A percentile compares a stretch with the other conserved stretches of the same genome.
These are phyloP conservation scores for Sordariomycetes sp. DNA, from an alignment of 2,329 filamentous ascomycete genomes.

Conservation along the genomic window DNA sequence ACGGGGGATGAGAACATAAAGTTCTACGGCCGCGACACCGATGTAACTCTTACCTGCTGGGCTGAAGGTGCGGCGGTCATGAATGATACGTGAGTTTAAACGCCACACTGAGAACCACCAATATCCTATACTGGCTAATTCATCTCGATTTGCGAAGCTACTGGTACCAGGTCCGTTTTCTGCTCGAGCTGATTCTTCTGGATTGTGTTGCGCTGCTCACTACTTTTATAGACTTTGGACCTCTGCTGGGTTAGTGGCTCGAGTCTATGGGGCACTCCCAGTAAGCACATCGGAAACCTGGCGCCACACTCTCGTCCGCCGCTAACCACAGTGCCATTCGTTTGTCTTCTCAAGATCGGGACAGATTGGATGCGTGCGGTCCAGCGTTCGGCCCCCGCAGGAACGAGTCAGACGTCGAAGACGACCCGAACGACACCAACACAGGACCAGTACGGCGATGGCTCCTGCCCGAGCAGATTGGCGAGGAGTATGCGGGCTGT, in stretches of 20 bases:
- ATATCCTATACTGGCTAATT: neutral
- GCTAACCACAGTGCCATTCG: too few species aligned
- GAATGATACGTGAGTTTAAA: neutral
- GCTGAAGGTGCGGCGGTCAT: neutral
- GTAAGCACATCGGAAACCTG: too few species aligned
- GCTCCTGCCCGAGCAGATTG: slow-evolving; percentile 4
- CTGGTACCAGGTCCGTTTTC: slow-evolving; percentile 5
- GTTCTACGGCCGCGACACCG: slow-evolving; percentile 5
- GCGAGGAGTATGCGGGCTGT: slow-evolving; percentile 7
- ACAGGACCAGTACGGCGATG: neutral
- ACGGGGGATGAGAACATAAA: slow-evolving; percentile 1
- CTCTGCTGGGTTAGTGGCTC: slow-evolving; percentile 6
- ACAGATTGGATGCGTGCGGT: neutral
- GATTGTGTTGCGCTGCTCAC: neutral
- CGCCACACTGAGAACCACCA: too few species aligned
- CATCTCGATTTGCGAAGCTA: neutral
- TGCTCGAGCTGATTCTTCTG: neutral
- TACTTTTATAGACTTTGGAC: neutral
- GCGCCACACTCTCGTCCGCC: too few species aligned
- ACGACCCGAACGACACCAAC: neutral
- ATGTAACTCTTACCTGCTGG: slow-evolving; percentile 4
- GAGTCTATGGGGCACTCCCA: slow-evolving; percentile 1
- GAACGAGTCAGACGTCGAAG: neutral
- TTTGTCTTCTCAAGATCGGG: neutral
- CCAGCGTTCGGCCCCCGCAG: neutral